phyloP scores from a whole-genome alignment of 192 early-diverging fungal genomes.

The Gryganskiella cystojenkinii region DNA sequence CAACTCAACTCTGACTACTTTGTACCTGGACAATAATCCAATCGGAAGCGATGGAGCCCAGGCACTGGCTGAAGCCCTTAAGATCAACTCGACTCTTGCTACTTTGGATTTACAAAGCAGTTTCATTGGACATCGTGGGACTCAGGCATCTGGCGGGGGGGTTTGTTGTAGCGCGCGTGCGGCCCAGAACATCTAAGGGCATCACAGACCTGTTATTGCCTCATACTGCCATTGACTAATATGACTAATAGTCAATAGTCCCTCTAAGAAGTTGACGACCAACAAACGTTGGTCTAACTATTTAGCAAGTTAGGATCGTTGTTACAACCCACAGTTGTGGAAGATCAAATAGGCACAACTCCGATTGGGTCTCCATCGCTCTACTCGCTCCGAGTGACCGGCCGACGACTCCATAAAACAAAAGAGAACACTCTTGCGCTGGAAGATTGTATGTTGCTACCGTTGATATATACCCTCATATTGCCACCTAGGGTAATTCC shows the following conservation, averaged over 20 bases:
- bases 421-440: background rate
- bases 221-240: slow-evolving; percentile 79
- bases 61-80: no score
- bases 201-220: slow-evolving; percentile 89
- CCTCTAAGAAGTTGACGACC: slow-evolving; percentile 65
- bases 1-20: no score
- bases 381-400: background rate
- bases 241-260: slow-evolving; percentile 72
- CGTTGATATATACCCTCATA: background rate
- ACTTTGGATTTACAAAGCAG: no score
- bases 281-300: slow-evolving; percentile 63
- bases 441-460: slow-evolving; percentile 2
- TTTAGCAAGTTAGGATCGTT: slow-evolving; percentile 74
- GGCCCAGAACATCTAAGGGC: slow-evolving; percentile 88
- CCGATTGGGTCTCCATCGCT: slow-evolving; percentile 3
- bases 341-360: background rate
- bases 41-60: no score
- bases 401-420: slow-evolving; percentile 6
- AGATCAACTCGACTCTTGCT: no score
- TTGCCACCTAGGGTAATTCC: background rate
- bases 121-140: no score
- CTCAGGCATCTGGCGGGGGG: no score
- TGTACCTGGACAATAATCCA: no score
- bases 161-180: slow-evolving; percentile 86
- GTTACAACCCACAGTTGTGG: no score